These are phyloP conservation scores for Apiospora koreana DNA, from an alignment of 2,329 filamentous ascomycete species.

Conservation along the genomic window DNA sequence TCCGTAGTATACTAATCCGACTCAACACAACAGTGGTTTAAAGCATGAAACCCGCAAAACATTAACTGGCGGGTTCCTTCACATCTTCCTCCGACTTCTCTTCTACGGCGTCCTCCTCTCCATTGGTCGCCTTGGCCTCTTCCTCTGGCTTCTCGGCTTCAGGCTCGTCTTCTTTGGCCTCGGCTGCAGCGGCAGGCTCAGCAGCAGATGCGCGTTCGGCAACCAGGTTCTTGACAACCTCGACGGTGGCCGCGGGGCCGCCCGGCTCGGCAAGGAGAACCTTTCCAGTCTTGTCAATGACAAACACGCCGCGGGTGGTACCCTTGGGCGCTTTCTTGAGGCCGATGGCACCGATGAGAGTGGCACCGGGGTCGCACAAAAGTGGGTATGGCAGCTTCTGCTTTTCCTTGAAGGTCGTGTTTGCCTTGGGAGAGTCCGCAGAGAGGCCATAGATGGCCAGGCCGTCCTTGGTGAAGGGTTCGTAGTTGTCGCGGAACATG, in stretches of 20 bases:
- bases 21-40: background rate
- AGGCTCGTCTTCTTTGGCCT: conserved; percentile 20
- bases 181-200: conserved; percentile 22
- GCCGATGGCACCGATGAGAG: conserved; percentile 83
- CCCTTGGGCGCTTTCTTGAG: conserved; percentile 82
- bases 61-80: conserved; percentile 20
- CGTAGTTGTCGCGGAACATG: conserved; percentile 86
- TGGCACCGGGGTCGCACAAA: conserved; percentile 76
- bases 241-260: conserved; percentile 75
- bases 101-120: conserved; percentile 35
- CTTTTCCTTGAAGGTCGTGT: conserved; percentile 90
- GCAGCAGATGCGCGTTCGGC: conserved; percentile 32
- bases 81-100: conserved; percentile 45
- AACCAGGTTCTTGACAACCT: conserved; percentile 74
- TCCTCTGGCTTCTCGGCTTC: conserved; percentile 18
- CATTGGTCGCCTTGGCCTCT: conserved; percentile 26
- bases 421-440: conserved; percentile 83
- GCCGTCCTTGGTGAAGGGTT: conserved; percentile 73
- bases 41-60: background rate
- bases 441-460: conserved; percentile 89
- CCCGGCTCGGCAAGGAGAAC: conserved; percentile 75
- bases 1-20: background rate
- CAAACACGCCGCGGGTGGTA: conserved; percentile 85
- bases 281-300: conserved; percentile 79
- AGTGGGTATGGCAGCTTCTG: conserved; percentile 87